phyloP scores from a whole-genome alignment of 345 rosid genomes.

The Aethionema arabicum region DNA sequence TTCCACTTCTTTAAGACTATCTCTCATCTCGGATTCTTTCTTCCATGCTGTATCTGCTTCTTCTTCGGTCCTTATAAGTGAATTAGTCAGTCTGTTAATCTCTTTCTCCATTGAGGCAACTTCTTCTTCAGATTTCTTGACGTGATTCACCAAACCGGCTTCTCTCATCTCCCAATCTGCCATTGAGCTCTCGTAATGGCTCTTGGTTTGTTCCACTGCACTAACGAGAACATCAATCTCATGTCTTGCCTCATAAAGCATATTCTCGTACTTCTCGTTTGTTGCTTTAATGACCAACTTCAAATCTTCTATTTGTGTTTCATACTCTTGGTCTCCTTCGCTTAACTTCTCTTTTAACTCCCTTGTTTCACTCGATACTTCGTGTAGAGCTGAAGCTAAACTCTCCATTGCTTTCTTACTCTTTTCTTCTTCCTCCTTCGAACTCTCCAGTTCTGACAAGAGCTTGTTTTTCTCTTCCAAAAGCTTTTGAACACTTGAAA shows the following conservation, averaged over 20 bases:
- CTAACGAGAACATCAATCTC: conserved; percentile 56
- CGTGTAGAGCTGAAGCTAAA: conserved; percentile 88
- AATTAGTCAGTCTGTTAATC: conserved; percentile 56
- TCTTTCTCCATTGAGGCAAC: conserved; percentile 66
- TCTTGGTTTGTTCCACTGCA: conserved; percentile 51
- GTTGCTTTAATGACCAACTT: conserved; percentile 62
- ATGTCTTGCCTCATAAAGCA: conserved; percentile 71
- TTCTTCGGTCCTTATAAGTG: conserved; percentile 67
- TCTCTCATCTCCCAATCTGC: conserved; percentile 83
- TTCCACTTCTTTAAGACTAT: conserved; percentile 77
- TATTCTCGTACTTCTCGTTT: conserved; percentile 67
- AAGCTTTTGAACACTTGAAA: conserved; percentile 60
- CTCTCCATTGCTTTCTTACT: conserved; percentile 95
- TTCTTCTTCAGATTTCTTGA: conserved; percentile 67
- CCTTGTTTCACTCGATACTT: conserved; percentile 85
- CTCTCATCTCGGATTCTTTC: conserved; percentile 68
- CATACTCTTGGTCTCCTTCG: conserved; percentile 58
- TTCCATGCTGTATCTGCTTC: conserved; percentile 64
- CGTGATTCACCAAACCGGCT: conserved; percentile 51
- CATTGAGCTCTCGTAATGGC: conserved; percentile 50
- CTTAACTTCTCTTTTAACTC: conserved; percentile 67
- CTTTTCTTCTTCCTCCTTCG: conserved; percentile 83
- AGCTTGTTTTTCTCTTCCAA: conserved; percentile 74
- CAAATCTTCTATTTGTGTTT: conserved; percentile 62
- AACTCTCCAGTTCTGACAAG: conserved; percentile 59